Evolutionary conservation across 208 protist genomes (phyloP).

Genomic region (Leptomonas seymouri): DNA sequence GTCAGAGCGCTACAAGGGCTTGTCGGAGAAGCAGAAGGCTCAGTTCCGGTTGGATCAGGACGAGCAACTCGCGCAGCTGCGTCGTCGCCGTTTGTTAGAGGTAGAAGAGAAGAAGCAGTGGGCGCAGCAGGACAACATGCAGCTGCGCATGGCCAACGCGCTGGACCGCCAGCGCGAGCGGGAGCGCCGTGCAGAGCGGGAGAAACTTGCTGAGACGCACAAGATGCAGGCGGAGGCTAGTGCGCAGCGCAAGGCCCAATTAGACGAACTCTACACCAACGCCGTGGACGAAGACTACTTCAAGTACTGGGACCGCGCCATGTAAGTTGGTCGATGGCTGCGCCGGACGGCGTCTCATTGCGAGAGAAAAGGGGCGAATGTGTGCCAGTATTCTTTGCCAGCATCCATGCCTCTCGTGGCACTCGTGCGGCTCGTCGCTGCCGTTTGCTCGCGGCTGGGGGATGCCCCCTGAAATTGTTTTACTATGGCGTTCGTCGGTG

Average conservation of each 20-base stretch:
- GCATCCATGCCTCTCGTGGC: too few relatives aligned
- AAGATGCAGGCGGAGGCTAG: conserved; percentile 64
- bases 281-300: conserved; percentile 92
- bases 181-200: conserved; percentile 72
- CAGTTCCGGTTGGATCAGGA: conserved; percentile 70
- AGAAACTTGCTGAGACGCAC: conserved; percentile 66
- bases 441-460: too few relatives aligned
- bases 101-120: conserved; percentile 90
- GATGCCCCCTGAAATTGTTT: too few relatives aligned
- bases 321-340: conserved; percentile 35
- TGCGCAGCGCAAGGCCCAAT: conserved; percentile 45
- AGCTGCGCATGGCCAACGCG: conserved; percentile 86
- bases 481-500: background rate
- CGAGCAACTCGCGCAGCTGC: conserved; percentile 78
- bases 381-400: background rate
- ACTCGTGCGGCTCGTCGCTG: too few relatives aligned
- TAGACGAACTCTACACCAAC: conserved; percentile 88
- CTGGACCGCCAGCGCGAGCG: conserved; percentile 86
- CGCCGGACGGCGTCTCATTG: too few relatives aligned
- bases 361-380: background rate
- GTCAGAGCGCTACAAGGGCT: conserved; percentile 84
- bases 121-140: conserved; percentile 88
- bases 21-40: conserved; percentile 56
- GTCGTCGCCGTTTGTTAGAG: conserved; percentile 81
- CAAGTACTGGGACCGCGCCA: conserved; percentile 88